Percentiles rank a stretch among this genome's conserved stretches.
Conservation (phyloP, 805 yeast species). For the Candida maltosa region DNA sequence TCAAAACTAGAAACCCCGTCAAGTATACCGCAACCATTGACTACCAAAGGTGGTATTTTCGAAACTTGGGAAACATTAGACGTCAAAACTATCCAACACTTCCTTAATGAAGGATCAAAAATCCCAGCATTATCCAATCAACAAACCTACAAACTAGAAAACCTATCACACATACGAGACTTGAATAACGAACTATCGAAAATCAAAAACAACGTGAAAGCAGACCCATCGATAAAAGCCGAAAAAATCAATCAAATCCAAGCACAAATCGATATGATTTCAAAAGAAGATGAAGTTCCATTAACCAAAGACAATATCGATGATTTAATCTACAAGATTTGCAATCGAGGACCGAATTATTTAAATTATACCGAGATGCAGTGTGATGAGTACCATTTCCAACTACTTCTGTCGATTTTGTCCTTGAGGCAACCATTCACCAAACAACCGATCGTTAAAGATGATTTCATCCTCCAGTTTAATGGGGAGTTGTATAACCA, state of each 20-base stretch:
- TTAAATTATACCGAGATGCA: constrained; percentile 14
- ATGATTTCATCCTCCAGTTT: constrained; percentile 55
- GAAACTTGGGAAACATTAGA: constrained; percentile 9
- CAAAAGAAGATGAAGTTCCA: constrained; percentile 3
- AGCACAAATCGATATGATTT: constrained; percentile 12
- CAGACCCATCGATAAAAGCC: constrained; percentile 10
- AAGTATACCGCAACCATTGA: constrained; percentile 3
- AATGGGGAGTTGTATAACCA: constrained; percentile 86
- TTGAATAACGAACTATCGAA: constrained; percentile 20
- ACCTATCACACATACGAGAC: constrained; percentile 22
- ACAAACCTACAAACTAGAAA: constrained; percentile 26
- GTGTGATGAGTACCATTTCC: constrained; percentile 13
- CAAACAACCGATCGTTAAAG: constrained; percentile 54
- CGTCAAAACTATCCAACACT: constrained; percentile 1
- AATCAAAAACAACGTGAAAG: constrained; percentile 27
- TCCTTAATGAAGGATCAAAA: constrained; percentile 7
- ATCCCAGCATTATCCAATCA: constrained; percentile 6
- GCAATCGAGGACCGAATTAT: constrained; percentile 66
- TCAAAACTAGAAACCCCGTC: constrained; percentile 3
- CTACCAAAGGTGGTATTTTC: constrained; percentile 1
- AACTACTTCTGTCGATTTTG: constrained; percentile 67
- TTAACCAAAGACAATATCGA: constrained; percentile 2
- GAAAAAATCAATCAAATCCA: constrained; percentile 12
- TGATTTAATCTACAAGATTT: constrained; percentile 40
- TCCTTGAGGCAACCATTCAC: constrained; percentile 79